Percentiles rank a stretch among this genome's conserved stretches.
These are phyloP conservation scores for Colletotrichum abscissum DNA, from an alignment of 2,329 filamentous ascomycete genomes.

Conservation along the genomic window DNA sequence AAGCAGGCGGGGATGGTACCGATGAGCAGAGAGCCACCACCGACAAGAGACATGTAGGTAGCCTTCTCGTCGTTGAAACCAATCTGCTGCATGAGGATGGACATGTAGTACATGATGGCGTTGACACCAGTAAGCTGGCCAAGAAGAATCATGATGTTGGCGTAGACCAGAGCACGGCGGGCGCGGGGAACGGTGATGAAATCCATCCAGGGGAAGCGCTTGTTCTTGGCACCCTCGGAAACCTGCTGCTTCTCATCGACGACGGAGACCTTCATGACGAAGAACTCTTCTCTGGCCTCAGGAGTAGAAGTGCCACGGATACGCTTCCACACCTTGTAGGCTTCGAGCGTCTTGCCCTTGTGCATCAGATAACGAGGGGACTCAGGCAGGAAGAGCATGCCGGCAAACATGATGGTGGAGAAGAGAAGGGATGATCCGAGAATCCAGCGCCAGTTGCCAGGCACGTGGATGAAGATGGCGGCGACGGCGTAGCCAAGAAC, in stretches of 20 bases:
- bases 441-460: constrained; percentile 79
- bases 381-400: constrained; percentile 80
- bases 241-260: constrained; percentile 65
- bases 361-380: constrained; percentile 77
- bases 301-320: constrained; percentile 70
- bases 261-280: constrained; percentile 75
- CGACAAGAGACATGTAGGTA: constrained; percentile 81
- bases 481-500: constrained; percentile 79
- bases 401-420: constrained; percentile 55
- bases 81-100: constrained; percentile 73
- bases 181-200: constrained; percentile 77
- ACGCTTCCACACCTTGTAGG: constrained; percentile 76
- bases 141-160: constrained; percentile 76
- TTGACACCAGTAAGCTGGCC: constrained; percentile 80
- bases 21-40: constrained; percentile 73
- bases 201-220: constrained; percentile 76
- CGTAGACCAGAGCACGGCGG: constrained; percentile 74
- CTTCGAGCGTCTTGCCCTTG: constrained; percentile 57
- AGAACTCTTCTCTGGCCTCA: constrained; percentile 76
- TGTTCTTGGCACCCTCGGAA: constrained; percentile 61
- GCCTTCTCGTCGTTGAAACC: constrained; percentile 71
- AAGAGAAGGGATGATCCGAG: constrained; percentile 79
- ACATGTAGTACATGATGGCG: constrained; percentile 80
- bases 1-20: constrained; percentile 76
- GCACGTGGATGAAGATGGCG: constrained; percentile 77